A percentile compares a stretch with the other conserved stretches of the same genome.
These are phyloP conservation scores for Camelina laxa DNA, from an alignment of 345 rosid species.

Conservation along the genomic window DNA sequence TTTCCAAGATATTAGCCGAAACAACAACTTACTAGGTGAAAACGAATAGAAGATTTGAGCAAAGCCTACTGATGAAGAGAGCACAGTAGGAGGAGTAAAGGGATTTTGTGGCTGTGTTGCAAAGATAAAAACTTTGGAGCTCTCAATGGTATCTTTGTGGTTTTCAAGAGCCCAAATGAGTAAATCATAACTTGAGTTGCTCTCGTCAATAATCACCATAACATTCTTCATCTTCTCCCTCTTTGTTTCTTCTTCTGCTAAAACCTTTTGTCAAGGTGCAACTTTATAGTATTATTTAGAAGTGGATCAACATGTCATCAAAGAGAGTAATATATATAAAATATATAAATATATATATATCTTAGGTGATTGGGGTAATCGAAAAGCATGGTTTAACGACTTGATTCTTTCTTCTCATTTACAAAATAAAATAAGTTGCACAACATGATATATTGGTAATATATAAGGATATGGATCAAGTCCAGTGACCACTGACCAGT, in stretches of 20 bases:
- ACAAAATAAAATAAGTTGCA: background rate
- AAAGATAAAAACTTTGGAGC: constrained; percentile 43
- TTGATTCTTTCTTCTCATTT: background rate
- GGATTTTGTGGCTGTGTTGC: constrained; percentile 46
- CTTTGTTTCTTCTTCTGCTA: constrained; percentile 19
- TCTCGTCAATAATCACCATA: constrained; percentile 64
- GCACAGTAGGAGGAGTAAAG: background rate
- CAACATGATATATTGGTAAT: background rate
- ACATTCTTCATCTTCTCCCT: constrained; percentile 46
- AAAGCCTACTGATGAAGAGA: constrained; percentile 38
- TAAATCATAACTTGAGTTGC: constrained; percentile 49
- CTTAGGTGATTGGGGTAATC: constrained; percentile 29
- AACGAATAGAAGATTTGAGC: constrained; percentile 48
- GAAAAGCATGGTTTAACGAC: constrained; percentile 37
- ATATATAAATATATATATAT: no score
- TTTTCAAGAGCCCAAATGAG: constrained; percentile 57
- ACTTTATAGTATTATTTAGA: constrained; percentile 29
- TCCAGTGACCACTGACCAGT: no score
- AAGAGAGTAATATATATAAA: background rate
- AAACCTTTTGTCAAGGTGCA: constrained; percentile 6
- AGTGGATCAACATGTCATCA: constrained; percentile 11
- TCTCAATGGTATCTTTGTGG: constrained; percentile 45
- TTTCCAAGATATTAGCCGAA: background rate
- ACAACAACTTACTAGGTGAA: constrained; percentile 39
- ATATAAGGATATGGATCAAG: no score